Percentiles rank a stretch among this genome's conserved stretches.
Evolutionary conservation across 2,329 filamentous ascomycete genomes (phyloP).

Genomic region (Ascochyta clinopodiicola): DNA sequence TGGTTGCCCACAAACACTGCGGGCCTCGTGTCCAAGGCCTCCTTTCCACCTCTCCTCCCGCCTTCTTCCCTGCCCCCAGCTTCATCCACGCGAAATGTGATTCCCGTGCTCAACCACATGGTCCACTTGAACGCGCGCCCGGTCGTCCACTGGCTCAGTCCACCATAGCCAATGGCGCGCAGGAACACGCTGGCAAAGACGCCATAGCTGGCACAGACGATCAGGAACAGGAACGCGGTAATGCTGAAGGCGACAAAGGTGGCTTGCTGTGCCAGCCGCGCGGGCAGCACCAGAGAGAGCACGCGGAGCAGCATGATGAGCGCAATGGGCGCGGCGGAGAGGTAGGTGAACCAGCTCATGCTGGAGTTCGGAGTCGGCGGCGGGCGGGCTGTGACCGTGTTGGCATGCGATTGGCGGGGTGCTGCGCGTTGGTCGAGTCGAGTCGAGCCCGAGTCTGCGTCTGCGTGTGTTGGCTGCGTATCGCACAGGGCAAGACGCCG

Average conservation of each 20-base stretch:
- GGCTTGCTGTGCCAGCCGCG: conserved; percentile 38
- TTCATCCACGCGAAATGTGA: conserved; percentile 73
- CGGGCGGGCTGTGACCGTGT: neutral
- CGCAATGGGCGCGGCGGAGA: conserved; percentile 34
- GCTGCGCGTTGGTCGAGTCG: neutral
- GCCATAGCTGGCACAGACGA: conserved; percentile 69
- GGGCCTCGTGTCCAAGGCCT: conserved; percentile 61
- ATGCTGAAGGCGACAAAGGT: conserved; percentile 72
- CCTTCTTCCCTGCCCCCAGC: conserved; percentile 38
- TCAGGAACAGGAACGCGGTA: conserved; percentile 49
- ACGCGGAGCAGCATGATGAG: conserved; percentile 40
- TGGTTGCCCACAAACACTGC: conserved; percentile 95
- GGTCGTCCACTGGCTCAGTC: conserved; percentile 84
- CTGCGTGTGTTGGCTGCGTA: neutral
- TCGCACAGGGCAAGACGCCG: neutral
- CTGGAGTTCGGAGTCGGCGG: conserved; percentile 14
- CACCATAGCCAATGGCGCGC: conserved; percentile 72
- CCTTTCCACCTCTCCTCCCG: conserved; percentile 40
- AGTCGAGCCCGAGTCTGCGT: neutral
- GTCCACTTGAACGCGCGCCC: conserved; percentile 79
- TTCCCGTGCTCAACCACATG: conserved; percentile 77
- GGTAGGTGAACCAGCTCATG: conserved; percentile 45
- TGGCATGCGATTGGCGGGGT: conserved; percentile 17
- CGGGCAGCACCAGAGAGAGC: conserved; percentile 39
- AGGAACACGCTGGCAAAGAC: conserved; percentile 76